These are phyloP conservation scores for Rhodotorula glutinis DNA, from an alignment of 1,284 basidiomycete species.

Conservation along the genomic window DNA sequence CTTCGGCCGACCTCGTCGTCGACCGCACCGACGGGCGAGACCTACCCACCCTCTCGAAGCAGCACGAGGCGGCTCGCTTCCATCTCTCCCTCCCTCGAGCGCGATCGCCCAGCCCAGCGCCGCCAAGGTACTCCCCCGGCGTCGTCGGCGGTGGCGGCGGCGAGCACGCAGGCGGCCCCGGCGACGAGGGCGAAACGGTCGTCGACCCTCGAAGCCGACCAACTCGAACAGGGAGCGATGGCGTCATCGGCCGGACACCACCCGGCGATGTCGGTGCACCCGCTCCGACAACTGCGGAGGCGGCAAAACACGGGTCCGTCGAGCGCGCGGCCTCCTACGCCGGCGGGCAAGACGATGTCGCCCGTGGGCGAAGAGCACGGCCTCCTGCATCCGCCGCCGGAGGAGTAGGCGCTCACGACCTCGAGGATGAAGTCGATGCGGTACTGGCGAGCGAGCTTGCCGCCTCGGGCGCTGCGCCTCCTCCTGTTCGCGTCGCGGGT, in stretches of 20 bases:
- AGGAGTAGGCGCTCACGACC: background rate
- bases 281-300: conserved; percentile 18
- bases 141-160: background rate
- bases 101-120: conserved; percentile 11
- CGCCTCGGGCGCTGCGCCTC: too few relatives aligned
- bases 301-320: conserved; percentile 28
- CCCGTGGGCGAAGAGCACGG: background rate
- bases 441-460: too few relatives aligned
- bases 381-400: background rate
- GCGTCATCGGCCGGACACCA: background rate
- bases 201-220: conserved; percentile 20
- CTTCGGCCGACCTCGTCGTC: background rate
- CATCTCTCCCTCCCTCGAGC: conserved; percentile 1
- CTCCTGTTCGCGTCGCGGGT: too few relatives aligned
- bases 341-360: background rate
- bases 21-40: background rate
- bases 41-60: conserved; percentile 5
- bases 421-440: conserved; percentile 6
- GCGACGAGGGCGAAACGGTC: conserved; percentile 5
- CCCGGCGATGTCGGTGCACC: conserved; percentile 10
- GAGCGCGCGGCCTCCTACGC: conserved; percentile 7
- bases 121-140: conserved; percentile 21
- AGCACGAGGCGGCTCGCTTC: conserved; percentile 5
- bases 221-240: conserved; percentile 11
- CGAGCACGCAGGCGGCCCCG: background rate